Evolutionary conservation across 2,329 filamentous ascomycete genomes (phyloP).

Genomic region (Alternaria sp.): DNA sequence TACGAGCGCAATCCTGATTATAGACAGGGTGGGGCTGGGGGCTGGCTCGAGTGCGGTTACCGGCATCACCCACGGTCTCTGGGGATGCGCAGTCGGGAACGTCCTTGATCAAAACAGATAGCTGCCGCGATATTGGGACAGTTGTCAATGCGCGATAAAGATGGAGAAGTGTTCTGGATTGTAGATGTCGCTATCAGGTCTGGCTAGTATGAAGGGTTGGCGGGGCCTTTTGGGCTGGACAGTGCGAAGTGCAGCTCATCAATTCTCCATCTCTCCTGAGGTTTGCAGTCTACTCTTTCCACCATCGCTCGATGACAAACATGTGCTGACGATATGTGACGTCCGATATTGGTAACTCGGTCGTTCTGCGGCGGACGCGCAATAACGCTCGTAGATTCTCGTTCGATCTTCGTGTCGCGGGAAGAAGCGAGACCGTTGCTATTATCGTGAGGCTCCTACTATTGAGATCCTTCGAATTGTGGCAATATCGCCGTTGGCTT

Average conservation of each 20-base stretch:
- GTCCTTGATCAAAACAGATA: not conserved
- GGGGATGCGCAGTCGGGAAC: not conserved
- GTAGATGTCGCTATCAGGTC: not conserved
- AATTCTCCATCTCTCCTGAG: not conserved
- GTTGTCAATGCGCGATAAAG: slow-evolving; percentile 8
- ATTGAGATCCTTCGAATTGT: not conserved
- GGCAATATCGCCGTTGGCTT: not conserved
- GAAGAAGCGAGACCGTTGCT: not conserved
- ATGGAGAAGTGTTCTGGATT: slow-evolving; percentile 13
- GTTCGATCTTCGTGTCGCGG: slow-evolving; percentile 1
- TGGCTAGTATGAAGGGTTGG: slow-evolving; percentile 3
- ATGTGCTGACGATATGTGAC: not conserved
- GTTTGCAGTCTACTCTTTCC: not conserved
- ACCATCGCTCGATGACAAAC: not conserved
- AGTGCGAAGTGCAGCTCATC: not conserved
- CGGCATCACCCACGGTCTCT: slow-evolving; percentile 1
- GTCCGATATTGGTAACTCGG: not conserved
- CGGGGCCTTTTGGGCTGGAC: slow-evolving; percentile 6
- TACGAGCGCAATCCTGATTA: not conserved
- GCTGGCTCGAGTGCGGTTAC: slow-evolving; percentile 3
- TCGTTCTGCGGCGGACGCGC: slow-evolving; percentile 9
- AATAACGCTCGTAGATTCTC: not conserved
- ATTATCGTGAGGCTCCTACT: slow-evolving; percentile 6
- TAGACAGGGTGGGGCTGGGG: not conserved
- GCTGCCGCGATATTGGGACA: slow-evolving; percentile 4